Conservation (phyloP, 148 eudicot genomes). For the Rhododendron williamsianum region DNA sequence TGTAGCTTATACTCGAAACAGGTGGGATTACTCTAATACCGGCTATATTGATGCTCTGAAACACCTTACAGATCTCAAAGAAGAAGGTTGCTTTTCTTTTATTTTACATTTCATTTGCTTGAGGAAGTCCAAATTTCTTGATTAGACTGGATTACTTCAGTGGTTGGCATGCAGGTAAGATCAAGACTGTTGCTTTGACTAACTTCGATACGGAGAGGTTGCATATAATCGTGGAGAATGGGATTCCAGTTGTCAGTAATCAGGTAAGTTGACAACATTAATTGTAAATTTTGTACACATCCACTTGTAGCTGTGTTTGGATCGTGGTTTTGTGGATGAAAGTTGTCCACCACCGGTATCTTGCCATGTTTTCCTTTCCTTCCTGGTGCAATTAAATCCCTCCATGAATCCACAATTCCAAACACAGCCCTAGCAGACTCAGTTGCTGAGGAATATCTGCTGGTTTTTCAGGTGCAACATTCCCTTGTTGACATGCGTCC, state of each 20-base stretch:
- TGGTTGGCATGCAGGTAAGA: conserved; percentile 60
- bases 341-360: neutral
- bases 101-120: neutral
- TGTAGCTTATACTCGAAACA: conserved; percentile 28
- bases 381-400: neutral
- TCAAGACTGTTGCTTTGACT: conserved; percentile 93
- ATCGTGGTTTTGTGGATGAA: neutral
- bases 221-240: conserved; percentile 76
- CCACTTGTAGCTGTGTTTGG: neutral
- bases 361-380: neutral
- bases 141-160: conserved; percentile 17
- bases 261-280: conserved; percentile 42
- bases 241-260: conserved; percentile 88
- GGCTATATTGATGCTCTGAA: conserved; percentile 96
- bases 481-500: conserved; percentile 98
- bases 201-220: conserved; percentile 91
- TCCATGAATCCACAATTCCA: neutral
- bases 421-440: neutral
- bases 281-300: neutral
- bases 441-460: neutral
- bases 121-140: conserved; percentile 4
- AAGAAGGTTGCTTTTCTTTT: conserved; percentile 50
- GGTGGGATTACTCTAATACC: conserved; percentile 97
- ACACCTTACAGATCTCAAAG: conserved; percentile 96
- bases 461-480: conserved; percentile 82